Evolutionary conservation across 2,329 filamentous ascomycete genomes (phyloP).

Genomic region (Diplodia mutila): DNA sequence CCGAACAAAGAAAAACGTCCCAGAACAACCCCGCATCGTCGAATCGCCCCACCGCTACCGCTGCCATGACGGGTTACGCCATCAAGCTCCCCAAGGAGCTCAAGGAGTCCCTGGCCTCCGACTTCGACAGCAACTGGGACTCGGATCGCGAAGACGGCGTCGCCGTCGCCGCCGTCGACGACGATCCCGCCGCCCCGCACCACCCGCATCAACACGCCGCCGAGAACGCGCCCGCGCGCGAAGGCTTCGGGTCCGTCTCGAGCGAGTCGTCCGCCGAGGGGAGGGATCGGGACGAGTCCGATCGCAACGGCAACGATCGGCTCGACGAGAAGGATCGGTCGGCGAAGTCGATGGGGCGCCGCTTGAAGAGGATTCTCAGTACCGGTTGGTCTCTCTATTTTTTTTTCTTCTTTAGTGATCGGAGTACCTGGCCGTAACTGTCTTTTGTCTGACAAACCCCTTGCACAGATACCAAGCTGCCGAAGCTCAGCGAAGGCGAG

Average conservation of each 20-base stretch:
- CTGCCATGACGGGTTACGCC: background rate
- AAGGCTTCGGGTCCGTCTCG: background rate
- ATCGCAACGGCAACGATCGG: background rate
- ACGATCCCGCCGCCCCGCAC: no score
- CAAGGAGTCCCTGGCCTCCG: background rate
- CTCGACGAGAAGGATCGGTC: background rate
- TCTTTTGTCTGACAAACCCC: no score
- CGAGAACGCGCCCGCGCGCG: background rate
- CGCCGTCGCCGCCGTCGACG: no score
- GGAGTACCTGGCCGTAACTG: no score
- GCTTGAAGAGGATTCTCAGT: background rate
- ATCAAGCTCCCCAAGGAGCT: conserved; percentile 5
- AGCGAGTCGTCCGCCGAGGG: background rate
- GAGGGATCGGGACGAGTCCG: background rate
- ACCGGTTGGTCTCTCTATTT: background rate
- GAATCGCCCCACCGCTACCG: fast-evolving
- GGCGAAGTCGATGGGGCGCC: background rate
- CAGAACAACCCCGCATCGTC: no score
- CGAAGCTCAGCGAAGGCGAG: background rate
- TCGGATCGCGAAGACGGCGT: background rate
- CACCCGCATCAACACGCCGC: background rate
- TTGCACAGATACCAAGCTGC: background rate
- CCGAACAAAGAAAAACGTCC: no score
- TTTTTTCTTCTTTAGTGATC: no score
- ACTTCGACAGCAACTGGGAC: background rate